Conservation (phyloP, 495 filamentous ascomycete genomes). For the Aspergillus heteromorphus region DNA sequence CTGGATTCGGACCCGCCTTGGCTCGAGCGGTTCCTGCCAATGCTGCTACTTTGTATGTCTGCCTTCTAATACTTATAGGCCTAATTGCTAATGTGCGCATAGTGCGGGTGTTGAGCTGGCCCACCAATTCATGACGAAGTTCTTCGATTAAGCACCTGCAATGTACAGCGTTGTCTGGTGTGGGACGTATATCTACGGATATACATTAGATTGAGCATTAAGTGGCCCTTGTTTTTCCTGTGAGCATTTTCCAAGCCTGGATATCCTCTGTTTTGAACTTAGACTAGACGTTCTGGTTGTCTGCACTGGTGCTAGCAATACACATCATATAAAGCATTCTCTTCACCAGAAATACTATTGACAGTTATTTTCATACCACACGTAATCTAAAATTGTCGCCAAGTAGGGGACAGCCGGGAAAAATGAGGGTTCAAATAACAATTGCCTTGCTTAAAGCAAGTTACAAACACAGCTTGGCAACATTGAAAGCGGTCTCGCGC, state of each 20-base stretch:
- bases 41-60: constrained; percentile 60
- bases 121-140: constrained; percentile 73
- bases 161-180: neutral
- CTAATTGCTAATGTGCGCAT: constrained; percentile 23
- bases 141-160: constrained; percentile 41
- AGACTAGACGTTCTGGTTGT: neutral
- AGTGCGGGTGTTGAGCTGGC: constrained; percentile 73
- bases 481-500: too few species aligned
- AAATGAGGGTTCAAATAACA: too few species aligned
- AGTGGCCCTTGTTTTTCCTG: neutral
- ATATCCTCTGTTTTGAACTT: neutral
- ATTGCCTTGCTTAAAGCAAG: too few species aligned
- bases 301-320: neutral
- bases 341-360: too few species aligned
- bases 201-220: neutral
- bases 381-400: too few species aligned
- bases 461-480: too few species aligned
- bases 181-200: neutral
- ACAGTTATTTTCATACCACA: too few species aligned
- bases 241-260: neutral
- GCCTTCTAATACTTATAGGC: neutral
- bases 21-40: constrained; percentile 93
- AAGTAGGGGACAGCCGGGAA: too few species aligned
- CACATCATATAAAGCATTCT: neutral
- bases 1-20: constrained; percentile 88